Evolutionary conservation across 2,329 filamentous ascomycete species (phyloP).

Genomic region (Colletotrichum camelliae): DNA sequence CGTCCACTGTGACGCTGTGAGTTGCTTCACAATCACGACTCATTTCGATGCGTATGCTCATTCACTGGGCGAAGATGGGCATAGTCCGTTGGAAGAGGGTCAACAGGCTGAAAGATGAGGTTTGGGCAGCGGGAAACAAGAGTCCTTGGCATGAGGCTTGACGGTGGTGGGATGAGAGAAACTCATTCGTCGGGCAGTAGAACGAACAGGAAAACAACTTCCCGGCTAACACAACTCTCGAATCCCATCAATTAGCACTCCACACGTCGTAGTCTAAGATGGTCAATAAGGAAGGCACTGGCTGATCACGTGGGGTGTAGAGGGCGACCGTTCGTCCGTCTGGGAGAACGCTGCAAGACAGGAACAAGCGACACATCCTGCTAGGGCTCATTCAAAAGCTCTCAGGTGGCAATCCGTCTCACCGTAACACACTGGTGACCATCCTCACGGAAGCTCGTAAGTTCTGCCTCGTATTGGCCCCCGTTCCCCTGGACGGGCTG

Average conservation of each 20-base stretch:
- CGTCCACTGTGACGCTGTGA: neutral
- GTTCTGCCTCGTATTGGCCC: neutral
- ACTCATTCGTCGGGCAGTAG: neutral
- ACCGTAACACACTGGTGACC: neutral
- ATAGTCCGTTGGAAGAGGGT: fast-evolving
- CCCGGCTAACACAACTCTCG: neutral
- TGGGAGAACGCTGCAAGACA: neutral
- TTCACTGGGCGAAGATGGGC: neutral
- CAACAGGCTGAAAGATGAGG: neutral
- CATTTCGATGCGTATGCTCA: neutral
- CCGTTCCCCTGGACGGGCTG: neutral
- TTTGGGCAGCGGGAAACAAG: neutral
- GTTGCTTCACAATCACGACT: neutral
- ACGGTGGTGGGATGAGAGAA: neutral
- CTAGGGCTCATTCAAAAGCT: neutral
- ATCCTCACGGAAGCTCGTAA: neutral
- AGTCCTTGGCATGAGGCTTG: neutral
- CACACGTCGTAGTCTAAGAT: neutral
- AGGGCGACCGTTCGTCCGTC: neutral
- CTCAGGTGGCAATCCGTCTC: neutral
- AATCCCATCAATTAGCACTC: fast-evolving
- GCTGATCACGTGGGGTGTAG: neutral
- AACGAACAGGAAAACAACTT: neutral
- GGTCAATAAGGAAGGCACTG: neutral
- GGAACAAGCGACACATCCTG: neutral